Percentiles rank a stretch among this genome's conserved stretches.
phyloP scores from a whole-genome alignment of 1,284 basidiomycete species.

The Schizophyllum commune region DNA sequence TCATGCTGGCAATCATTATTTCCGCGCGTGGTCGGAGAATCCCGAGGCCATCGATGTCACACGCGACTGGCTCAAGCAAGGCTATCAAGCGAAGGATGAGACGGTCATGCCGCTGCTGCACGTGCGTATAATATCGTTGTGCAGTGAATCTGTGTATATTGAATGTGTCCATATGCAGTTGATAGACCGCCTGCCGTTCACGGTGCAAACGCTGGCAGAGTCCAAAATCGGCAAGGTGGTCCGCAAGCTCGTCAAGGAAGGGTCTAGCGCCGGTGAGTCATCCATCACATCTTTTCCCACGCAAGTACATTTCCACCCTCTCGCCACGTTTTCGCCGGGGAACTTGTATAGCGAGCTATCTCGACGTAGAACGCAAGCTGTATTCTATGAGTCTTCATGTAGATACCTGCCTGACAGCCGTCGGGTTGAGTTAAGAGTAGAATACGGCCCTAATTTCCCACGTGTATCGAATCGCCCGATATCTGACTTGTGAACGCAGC shows the following conservation, averaged over 20 bases:
- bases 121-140: conserved; percentile 38
- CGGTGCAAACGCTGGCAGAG: conserved; percentile 53
- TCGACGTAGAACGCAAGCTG: not conserved
- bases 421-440: not conserved
- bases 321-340: not conserved
- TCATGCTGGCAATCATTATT: conserved; percentile 76
- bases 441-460: conserved; percentile 28
- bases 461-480: conserved; percentile 64
- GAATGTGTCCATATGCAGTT: conserved; percentile 38
- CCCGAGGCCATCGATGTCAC: conserved; percentile 62
- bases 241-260: conserved; percentile 62
- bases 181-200: conserved; percentile 72
- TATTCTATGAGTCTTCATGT: not conserved
- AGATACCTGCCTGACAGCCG: not conserved
- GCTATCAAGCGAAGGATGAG: conserved; percentile 46
- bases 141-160: conserved; percentile 4
- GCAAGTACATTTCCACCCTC: not conserved
- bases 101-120: conserved; percentile 78
- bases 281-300: not conserved
- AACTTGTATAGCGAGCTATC: not conserved
- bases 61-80: conserved; percentile 68
- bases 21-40: conserved; percentile 75
- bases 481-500: conserved; percentile 37
- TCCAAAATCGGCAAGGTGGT: conserved; percentile 74
- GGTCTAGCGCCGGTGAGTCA: conserved; percentile 36